A percentile compares a stretch with the other conserved stretches of the same genome.
phyloP scores from a whole-genome alignment of 805 yeast species.

The Priceomyces castillae region DNA sequence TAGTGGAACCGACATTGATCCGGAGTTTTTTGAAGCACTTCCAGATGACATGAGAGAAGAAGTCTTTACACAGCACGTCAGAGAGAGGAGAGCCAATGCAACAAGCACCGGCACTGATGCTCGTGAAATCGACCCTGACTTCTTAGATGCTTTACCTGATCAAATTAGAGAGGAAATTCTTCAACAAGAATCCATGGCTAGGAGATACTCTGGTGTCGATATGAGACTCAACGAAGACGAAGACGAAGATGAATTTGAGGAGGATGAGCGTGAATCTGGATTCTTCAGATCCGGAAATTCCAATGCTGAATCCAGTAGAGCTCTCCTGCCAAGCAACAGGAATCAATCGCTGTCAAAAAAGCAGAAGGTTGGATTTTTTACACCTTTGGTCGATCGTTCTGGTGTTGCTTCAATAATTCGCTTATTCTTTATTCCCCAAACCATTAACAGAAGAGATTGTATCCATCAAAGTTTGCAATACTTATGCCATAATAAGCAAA shows the following conservation, averaged over 20 bases:
- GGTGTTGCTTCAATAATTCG: conserved; percentile 75
- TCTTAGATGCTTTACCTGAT: conserved; percentile 77
- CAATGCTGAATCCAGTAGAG: not conserved
- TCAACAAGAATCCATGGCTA: conserved; percentile 51
- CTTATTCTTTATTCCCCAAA: conserved; percentile 70
- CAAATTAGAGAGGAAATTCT: conserved; percentile 59
- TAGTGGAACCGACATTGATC: conserved; percentile 88
- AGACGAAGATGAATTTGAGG: conserved; percentile 13
- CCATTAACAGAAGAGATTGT: conserved; percentile 57
- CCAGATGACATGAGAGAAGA: conserved; percentile 94
- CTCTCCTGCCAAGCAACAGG: not conserved
- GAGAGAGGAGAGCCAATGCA: conserved; percentile 68
- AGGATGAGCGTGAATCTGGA: conserved; percentile 9
- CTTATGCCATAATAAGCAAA: conserved; percentile 73
- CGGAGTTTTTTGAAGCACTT: conserved; percentile 81
- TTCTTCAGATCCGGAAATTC: not conserved
- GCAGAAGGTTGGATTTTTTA: conserved; percentile 36
- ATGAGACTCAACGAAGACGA: conserved; percentile 22
- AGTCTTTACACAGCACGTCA: conserved; percentile 78
- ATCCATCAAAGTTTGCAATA: conserved; percentile 64
- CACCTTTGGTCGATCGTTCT: conserved; percentile 69
- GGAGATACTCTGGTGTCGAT: conserved; percentile 30
- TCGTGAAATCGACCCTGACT: conserved; percentile 75
- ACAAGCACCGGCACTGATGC: conserved; percentile 40
- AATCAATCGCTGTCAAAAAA: conserved; percentile 4